These are phyloP conservation scores for Yarrowia alimentaria DNA, from an alignment of 805 yeast genomes.

Conservation along the genomic window DNA sequence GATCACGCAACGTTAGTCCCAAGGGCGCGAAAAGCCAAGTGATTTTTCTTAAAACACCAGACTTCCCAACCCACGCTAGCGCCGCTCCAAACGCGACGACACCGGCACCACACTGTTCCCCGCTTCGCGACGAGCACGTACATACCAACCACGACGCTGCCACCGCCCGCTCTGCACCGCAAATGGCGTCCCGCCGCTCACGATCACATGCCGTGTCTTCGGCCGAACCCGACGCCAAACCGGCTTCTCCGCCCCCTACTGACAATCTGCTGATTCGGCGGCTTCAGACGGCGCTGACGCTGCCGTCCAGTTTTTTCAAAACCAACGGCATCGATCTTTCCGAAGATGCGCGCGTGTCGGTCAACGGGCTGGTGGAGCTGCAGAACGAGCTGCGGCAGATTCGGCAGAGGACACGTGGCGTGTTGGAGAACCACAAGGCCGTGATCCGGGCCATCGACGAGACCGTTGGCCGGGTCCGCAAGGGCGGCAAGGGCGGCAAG, in stretches of 20 bases:
- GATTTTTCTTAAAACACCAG: too few species aligned
- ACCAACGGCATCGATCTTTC: slow-evolving; percentile 16
- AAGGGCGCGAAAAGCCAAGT: not conserved
- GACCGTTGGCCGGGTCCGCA: slow-evolving; percentile 7
- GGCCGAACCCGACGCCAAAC: slow-evolving; percentile 14
- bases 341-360: slow-evolving; percentile 8
- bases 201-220: slow-evolving; percentile 9
- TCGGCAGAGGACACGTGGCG: slow-evolving; percentile 12
- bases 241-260: slow-evolving; percentile 14
- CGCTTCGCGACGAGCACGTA: too few species aligned
- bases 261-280: slow-evolving; percentile 1
- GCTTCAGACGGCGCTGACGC: slow-evolving; percentile 11
- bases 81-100: too few species aligned
- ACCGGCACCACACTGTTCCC: not conserved
- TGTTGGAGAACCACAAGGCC: slow-evolving; percentile 23
- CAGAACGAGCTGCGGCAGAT: slow-evolving; percentile 19
- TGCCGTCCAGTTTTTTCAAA: slow-evolving; percentile 17
- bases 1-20: not conserved
- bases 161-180: too few species aligned
- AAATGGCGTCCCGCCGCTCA: slow-evolving; percentile 8
- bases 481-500: slow-evolving; percentile 3
- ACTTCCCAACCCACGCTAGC: not conserved
- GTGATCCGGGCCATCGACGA: slow-evolving; percentile 17
- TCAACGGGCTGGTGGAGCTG: slow-evolving; percentile 19
- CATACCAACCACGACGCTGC: too few species aligned